Evolutionary conservation across 441 rosid genomes (phyloP), one percentile per base, ranked within the genome.

Genomic region (Pelargonium myrrhifolium): DNA sequence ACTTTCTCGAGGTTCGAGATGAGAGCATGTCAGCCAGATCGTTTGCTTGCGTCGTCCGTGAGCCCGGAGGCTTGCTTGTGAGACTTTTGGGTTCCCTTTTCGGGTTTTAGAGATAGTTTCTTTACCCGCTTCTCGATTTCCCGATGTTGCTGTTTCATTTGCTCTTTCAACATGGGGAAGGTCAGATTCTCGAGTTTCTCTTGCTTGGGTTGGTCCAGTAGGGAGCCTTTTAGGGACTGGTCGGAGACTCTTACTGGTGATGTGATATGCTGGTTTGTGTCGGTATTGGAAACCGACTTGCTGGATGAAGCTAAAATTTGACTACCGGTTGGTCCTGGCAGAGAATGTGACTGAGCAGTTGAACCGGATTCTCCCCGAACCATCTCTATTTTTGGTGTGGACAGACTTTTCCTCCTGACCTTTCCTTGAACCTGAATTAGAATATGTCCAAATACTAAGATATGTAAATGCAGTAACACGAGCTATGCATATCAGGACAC

Each of bases 401-500:
- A 26, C 20, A 58, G 20, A 76, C 67, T 78, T 64, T 67, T 75
- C 61, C 21, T 66, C 73, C 40, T 66, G 21, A 51, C 49, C 47
- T 72, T 68, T 58, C 63, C 76, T 66, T 58, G 68, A 53, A 64
- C 77, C 82, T 75, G 72, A 49, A 68, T 24, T 64, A 53, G 49
- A 68, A 28, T 9, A 71, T 14, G 21, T 20, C 69, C 70, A 65
- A 62, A 62, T 31, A 65, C 10, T 39, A 9, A 49, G 21, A 62
- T 37, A 20, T 2, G 7, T 8, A 47, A 56, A 35, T 20, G 28
- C 6, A 68, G 22, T 64, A 71, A 47, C 31, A 42, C 31, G 6
- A 35, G 31, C 49, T 49, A 35, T 35, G 39, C 39, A 5, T 5
- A 35, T 35, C 39, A 9, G 39, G 39, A 35, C 39, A 35, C 8